A percentile compares a stretch with the other conserved stretches of the same genome.
Evolutionary conservation across 768 basidiomycete genomes (phyloP).

Genomic region (Xerocomus potaroensis): DNA sequence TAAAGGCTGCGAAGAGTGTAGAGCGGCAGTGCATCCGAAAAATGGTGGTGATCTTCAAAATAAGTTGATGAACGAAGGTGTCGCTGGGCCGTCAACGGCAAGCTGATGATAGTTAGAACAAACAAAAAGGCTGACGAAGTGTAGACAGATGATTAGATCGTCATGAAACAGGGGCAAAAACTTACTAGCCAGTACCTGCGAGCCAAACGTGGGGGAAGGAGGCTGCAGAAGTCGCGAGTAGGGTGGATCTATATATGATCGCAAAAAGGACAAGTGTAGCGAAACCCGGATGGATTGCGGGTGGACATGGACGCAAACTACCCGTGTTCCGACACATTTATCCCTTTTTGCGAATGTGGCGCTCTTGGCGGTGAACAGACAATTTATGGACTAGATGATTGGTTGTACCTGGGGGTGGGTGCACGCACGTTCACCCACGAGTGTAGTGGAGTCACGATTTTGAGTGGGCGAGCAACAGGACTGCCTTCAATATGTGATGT

Average conservation of each 20-base stretch:
- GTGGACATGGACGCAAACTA: too few relatives aligned
- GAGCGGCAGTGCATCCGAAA: constrained; percentile 10
- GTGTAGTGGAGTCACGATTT: too few relatives aligned
- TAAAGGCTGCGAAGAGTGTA: constrained; percentile 5
- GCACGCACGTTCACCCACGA: too few relatives aligned
- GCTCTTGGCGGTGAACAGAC: too few relatives aligned
- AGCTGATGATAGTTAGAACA: constrained; percentile 4
- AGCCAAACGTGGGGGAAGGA: neutral
- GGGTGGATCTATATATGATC: neutral
- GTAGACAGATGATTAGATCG: constrained; percentile 1
- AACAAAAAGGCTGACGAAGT: constrained; percentile 10
- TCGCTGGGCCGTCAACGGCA: constrained; percentile 11
- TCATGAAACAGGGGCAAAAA: neutral
- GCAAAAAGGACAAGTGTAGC: too few relatives aligned
- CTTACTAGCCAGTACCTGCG: constrained; percentile 24
- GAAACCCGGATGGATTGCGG: too few relatives aligned
- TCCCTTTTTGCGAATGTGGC: too few relatives aligned
- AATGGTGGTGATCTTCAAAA: neutral
- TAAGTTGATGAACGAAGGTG: constrained; percentile 5
- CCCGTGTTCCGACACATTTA: too few relatives aligned
- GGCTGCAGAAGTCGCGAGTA: neutral
- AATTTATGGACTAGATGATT: too few relatives aligned
- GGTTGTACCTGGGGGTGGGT: too few relatives aligned
- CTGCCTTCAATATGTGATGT: too few relatives aligned
- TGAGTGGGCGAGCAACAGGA: too few relatives aligned